These are phyloP conservation scores for Paramecium octaurelia DNA, from an alignment of 73 alveolate species.

Conservation along the genomic window DNA sequence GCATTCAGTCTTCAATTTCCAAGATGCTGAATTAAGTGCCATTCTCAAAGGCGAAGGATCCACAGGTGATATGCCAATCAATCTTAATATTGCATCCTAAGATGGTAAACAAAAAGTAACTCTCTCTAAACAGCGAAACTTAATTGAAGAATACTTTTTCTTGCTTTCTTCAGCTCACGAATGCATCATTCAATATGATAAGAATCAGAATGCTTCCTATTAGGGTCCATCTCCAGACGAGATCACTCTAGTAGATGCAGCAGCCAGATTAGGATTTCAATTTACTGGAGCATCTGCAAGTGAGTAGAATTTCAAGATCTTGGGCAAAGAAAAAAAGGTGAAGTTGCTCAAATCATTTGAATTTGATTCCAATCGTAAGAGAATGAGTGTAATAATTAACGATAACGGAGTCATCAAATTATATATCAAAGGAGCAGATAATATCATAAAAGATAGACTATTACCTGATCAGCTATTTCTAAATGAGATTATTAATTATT, in stretches of 20 bases:
- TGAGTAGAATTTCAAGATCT: not conserved
- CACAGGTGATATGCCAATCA: not conserved
- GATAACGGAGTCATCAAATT: conserved; percentile 64
- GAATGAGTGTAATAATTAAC: conserved; percentile 91
- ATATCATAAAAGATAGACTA: conserved; percentile 65
- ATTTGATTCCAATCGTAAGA: conserved; percentile 90
- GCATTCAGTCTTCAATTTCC: conserved; percentile 4
- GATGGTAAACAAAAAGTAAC: not conserved
- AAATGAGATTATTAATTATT: conserved; percentile 57
- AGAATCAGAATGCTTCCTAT: conserved; percentile 59
- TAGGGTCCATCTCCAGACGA: conserved; percentile 93
- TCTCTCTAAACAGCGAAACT: not conserved
- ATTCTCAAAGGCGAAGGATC: not conserved
- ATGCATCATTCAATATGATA: conserved; percentile 72
- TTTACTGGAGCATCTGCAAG: conserved; percentile 63
- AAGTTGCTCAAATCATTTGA: conserved; percentile 84
- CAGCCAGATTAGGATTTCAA: conserved; percentile 82
- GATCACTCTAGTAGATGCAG: conserved; percentile 90
- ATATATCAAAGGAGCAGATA: conserved; percentile 82
- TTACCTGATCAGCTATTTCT: conserved; percentile 56
- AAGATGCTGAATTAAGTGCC: not conserved
- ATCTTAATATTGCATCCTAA: not conserved
- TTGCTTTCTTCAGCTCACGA: conserved; percentile 78
- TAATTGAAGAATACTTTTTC: conserved; percentile 57
- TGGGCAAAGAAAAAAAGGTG: conserved; percentile 60